Evolutionary conservation across 2,329 filamentous ascomycete genomes (phyloP).

Genomic region (Epichloe aotearoae): DNA sequence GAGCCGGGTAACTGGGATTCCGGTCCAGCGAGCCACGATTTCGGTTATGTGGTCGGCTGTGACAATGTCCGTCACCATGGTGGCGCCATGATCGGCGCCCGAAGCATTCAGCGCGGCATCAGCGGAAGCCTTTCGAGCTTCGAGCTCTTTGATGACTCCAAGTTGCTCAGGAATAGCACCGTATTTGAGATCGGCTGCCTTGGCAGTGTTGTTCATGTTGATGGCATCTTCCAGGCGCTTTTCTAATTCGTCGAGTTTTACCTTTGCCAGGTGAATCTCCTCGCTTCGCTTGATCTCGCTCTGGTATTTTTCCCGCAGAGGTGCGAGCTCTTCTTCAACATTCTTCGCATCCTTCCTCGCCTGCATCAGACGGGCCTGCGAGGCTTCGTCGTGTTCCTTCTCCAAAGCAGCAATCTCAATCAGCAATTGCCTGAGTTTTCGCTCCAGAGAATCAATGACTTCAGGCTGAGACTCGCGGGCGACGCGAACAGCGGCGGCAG

Average conservation of each 20-base stretch:
- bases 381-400: slow-evolving; percentile 89
- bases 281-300: slow-evolving; percentile 83
- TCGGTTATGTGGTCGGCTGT: slow-evolving; percentile 98
- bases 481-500: slow-evolving; percentile 89
- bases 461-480: slow-evolving; percentile 94
- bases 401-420: slow-evolving; percentile 95
- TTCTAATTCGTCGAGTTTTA: slow-evolving; percentile 84
- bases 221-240: slow-evolving; percentile 91
- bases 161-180: slow-evolving; percentile 94
- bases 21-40: slow-evolving; percentile 95
- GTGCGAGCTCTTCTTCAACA: slow-evolving; percentile 82
- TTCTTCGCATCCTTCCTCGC: slow-evolving; percentile 89
- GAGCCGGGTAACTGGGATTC: slow-evolving; percentile 87
- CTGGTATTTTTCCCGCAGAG: slow-evolving; percentile 90
- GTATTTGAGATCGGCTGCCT: slow-evolving; percentile 89
- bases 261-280: slow-evolving; percentile 85
- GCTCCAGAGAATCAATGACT: slow-evolving; percentile 86
- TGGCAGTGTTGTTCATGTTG: slow-evolving; percentile 69
- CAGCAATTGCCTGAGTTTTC: slow-evolving; percentile 77
- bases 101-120: slow-evolving; percentile 54
- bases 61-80: slow-evolving; percentile 83
- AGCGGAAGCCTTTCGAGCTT: slow-evolving; percentile 64
- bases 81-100: slow-evolving; percentile 45
- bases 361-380: slow-evolving; percentile 65
- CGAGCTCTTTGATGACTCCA: slow-evolving; percentile 63